Evolutionary conservation across 108 stramenopile genomes (phyloP).

Genomic region (Pseudonitzschia multistriata): DNA sequence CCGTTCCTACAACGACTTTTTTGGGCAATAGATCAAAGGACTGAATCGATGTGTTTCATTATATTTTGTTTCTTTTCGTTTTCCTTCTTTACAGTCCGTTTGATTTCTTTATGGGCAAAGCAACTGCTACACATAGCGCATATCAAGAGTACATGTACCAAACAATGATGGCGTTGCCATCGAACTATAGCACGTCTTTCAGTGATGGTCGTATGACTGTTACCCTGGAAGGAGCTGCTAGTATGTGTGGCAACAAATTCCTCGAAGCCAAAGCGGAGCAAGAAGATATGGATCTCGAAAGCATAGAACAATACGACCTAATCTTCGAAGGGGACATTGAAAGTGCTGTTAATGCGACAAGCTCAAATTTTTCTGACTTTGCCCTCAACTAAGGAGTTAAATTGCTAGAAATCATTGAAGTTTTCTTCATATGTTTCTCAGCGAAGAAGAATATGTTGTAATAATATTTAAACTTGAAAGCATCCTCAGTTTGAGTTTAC

Average conservation of each 20-base stretch:
- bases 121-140: slow-evolving; percentile 1
- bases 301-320: neutral
- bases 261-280: slow-evolving; percentile 25
- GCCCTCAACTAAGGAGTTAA: neutral
- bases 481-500: no score
- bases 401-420: no score
- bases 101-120: neutral
- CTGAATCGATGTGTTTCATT: no score
- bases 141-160: slow-evolving; percentile 18
- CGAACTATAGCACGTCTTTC: slow-evolving; percentile 1
- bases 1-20: neutral
- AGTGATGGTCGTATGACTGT: neutral
- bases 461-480: no score
- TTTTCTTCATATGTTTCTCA: no score
- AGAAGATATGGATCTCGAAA: neutral
- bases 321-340: neutral
- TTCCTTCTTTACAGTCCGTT: slow-evolving; percentile 2
- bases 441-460: no score
- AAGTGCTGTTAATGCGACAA: neutral
- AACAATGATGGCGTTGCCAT: slow-evolving; percentile 20
- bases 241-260: slow-evolving; percentile 25
- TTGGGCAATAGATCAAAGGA: no score
- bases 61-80: neutral
- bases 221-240: neutral
- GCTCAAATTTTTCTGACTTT: neutral